Evolutionary conservation across 345 rosid species (phyloP), one percentile per base, ranked within the genome.

Genomic region (Ceriops tagal): DNA sequence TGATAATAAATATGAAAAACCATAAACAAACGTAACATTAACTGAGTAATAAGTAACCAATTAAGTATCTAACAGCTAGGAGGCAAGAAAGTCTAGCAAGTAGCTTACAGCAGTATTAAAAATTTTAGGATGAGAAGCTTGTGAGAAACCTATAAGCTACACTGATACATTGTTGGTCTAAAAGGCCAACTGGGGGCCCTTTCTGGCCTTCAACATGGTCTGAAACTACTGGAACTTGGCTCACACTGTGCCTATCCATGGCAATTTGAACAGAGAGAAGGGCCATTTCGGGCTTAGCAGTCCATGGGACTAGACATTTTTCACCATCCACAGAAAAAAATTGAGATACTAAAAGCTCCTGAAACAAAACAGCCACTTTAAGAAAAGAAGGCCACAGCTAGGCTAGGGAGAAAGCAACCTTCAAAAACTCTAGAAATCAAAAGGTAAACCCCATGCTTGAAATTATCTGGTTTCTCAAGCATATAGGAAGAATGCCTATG

Each of bases 151-250:
- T 89, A 87, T 76, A 85, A 61, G 91, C 83, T 58, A 93, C 60
- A 61, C 72, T 77, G 81, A 93, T 89, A 71, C 93, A 84, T 74
- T 91, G 92, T 78, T 72, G 83, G 79, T 93, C 98, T 57, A 93
- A 68, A 81, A 91, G 80, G 57, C 98, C 98, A 77, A 93, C 89
- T 66, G 87, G 84, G 62, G 69, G 79, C 66, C 83, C 82, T 68
- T 70, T 79, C 56, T 53, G 70, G 67, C 73, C 83, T 73, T 83
- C 69, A 56, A 65, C 74, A 55, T 76, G 71, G 53, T 87, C 88
- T 19, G 85, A 82, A 78, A 90, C 83, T 58, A 93, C 93, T 53
- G 97, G 91, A 72, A 84, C 86, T 47, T 88, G 89, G 71, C 76
- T 82, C 39, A 86, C 15, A 56, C 85, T 82, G 65, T 75, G 75